These are phyloP conservation scores for Metschnikowia picachoensis DNA, from an alignment of 805 yeast genomes.

Conservation along the genomic window DNA sequence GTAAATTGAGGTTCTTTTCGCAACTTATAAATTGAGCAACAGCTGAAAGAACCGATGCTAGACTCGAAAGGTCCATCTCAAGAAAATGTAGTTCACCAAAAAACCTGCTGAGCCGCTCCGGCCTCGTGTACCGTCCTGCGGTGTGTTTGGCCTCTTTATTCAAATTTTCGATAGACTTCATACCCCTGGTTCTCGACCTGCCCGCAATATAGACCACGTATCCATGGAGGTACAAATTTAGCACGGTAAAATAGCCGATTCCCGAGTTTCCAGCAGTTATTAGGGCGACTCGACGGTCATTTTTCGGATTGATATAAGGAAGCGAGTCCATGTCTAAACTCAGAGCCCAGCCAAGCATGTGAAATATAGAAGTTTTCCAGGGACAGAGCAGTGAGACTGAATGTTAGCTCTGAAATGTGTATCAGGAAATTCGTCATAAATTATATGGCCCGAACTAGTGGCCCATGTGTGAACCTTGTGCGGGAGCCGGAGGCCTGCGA, in stretches of 20 bases:
- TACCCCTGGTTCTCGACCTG: slow-evolving; percentile 53
- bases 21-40: slow-evolving; percentile 40
- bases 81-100: slow-evolving; percentile 52
- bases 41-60: slow-evolving; percentile 39
- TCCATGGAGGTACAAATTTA: slow-evolving; percentile 78
- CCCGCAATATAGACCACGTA: slow-evolving; percentile 73
- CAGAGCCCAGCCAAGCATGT: neutral
- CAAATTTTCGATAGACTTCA: slow-evolving; percentile 54
- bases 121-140: slow-evolving; percentile 22
- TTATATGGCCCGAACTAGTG: neutral
- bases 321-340: slow-evolving; percentile 23
- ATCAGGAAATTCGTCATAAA: neutral
- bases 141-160: slow-evolving; percentile 46
- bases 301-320: slow-evolving; percentile 59
- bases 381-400: too few relatives aligned
- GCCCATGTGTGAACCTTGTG: slow-evolving; percentile 1
- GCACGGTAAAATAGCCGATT: slow-evolving; percentile 70
- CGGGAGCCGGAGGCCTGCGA: slow-evolving; percentile 7
- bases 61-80: slow-evolving; percentile 49
- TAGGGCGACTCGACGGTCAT: slow-evolving; percentile 58
- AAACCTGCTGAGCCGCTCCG: slow-evolving; percentile 20
- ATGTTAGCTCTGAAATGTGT: too few relatives aligned
- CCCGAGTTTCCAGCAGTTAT: slow-evolving; percentile 84
- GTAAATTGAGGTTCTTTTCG: slow-evolving; percentile 53
- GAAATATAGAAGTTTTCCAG: too few relatives aligned